Percentiles rank a stretch among this genome's conserved stretches.
phyloP scores from a whole-genome alignment of 768 basidiomycete genomes.

The Boletus sp. region DNA sequence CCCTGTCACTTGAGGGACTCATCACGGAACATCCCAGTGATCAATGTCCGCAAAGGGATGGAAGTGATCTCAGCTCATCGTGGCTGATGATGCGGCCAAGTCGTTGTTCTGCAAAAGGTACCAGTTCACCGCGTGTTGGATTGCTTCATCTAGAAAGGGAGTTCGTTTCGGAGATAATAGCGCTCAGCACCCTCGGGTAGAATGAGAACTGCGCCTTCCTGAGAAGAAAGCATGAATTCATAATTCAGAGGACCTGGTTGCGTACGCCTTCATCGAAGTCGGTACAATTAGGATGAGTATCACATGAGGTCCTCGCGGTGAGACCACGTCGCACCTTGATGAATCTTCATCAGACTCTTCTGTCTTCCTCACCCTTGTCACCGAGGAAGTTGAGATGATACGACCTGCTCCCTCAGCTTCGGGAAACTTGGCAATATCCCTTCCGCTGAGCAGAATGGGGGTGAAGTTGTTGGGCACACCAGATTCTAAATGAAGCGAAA shows the following conservation, averaged over 20 bases:
- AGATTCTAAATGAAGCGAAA: constrained; percentile 10
- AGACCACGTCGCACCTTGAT: neutral
- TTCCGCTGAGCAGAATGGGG: constrained; percentile 13
- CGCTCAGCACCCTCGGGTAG: constrained; percentile 30
- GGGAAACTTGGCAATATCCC: constrained; percentile 8
- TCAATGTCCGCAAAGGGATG: too few species aligned
- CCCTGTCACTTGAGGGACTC: too few species aligned
- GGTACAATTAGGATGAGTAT: neutral
- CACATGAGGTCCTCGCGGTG: too few species aligned
- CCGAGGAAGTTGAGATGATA: constrained; percentile 12
- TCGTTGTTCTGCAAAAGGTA: constrained; percentile 24
- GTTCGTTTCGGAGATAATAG: constrained; percentile 22
- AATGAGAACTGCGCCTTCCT: constrained; percentile 32
- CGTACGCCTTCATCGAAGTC: neutral
- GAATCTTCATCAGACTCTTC: neutral
- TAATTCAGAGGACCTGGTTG: constrained; percentile 3
- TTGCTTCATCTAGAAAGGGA: constrained; percentile 20
- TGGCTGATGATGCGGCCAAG: too few species aligned
- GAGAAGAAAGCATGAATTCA: constrained; percentile 12
- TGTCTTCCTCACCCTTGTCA: neutral
- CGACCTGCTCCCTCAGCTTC: constrained; percentile 9
- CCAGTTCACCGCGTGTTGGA: constrained; percentile 24
- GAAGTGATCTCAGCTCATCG: too few species aligned
- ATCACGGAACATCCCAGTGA: too few species aligned
- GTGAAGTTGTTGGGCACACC: constrained; percentile 28